Base-by-base conservation (phyloP, 257 asterid genomes). In the Craterostigma plantagineum region DNA sequence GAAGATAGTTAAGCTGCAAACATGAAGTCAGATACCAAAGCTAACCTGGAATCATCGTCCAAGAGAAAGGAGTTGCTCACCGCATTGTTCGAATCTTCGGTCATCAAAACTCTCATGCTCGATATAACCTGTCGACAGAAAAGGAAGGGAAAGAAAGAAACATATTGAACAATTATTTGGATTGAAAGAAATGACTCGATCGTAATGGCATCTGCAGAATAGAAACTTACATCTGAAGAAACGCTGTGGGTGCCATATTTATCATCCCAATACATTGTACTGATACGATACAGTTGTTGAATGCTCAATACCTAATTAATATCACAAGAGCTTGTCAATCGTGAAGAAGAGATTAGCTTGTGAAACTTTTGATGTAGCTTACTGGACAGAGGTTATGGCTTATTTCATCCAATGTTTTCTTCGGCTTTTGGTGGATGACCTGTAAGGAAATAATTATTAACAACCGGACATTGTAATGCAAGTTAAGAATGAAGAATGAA, bases 191-290 rank as follows among this genome's bases (percentile, higher is more conserved):
- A n/a, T n/a, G n/a, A n/a, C n/a, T n/a, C n/a, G n/a, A n/a, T n/a
- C n/a, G 50, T 42, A 65, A 57, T 52, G n/a, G 65, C 50, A 69
- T 49, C n/a, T 56, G 58, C 56, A 54, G 30, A 23, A 6, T 30
- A 57, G 61, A 66, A 69, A 68, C 95, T 73, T 78, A 86, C 97
- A 49, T 78, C 90, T 18, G 92, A 60, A 51, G 93, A 79, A 49
- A 86, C 93, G 52, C 97, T 81, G 43, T 86, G 97, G 33, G 95
- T 81, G 51, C 97, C 97, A 58, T 86, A 86, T 59, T 86, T 86
- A 77, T 86, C 96, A 58, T 86, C 96, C 96, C 94, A 86, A 56
- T 86, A 86, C 97, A 86, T 86, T 35, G 95, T 86, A 63, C 97
- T 78, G 43, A 86, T 86, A 52, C 97, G 80, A 56, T 86, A 86